A percentile compares a stretch with the other conserved stretches of the same genome.
phyloP scores from a whole-genome alignment of 2,329 filamentous ascomycete genomes.

The Penicillium sp. region DNA sequence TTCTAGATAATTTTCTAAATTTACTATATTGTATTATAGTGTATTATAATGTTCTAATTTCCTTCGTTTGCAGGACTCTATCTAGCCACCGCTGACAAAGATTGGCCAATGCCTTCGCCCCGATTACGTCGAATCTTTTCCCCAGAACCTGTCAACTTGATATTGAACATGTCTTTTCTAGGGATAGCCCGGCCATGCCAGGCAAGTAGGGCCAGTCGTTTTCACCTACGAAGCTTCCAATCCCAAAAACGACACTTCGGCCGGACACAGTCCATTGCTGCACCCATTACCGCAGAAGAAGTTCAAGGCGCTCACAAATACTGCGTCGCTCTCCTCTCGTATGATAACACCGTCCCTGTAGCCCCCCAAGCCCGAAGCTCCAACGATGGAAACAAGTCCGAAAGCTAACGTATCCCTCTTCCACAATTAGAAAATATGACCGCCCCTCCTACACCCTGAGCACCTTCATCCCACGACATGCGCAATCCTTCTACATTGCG shows the following conservation, averaged over 20 bases:
- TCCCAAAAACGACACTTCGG: slow-evolving; percentile 26
- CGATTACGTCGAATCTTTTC: slow-evolving; percentile 18
- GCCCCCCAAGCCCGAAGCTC: background rate
- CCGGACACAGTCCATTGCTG: slow-evolving; percentile 15
- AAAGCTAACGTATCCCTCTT: background rate
- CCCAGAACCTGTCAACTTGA: slow-evolving; percentile 6
- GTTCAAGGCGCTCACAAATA: slow-evolving; percentile 56
- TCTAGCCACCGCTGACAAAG: slow-evolving; percentile 7
- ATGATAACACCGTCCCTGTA: slow-evolving; percentile 11
- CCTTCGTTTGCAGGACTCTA: background rate
- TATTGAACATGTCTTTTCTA: slow-evolving; percentile 19
- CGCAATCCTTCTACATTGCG: slow-evolving; percentile 81
- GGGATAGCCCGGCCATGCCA: slow-evolving; percentile 21
- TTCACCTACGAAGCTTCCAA: slow-evolving; percentile 6
- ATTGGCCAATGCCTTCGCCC: slow-evolving; percentile 18
- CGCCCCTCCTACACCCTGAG: slow-evolving; percentile 83
- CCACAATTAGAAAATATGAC: slow-evolving; percentile 68
- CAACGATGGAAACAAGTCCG: background rate
- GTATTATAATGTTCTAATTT: background rate
- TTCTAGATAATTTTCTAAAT: too few relatives aligned
- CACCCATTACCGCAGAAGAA: slow-evolving; percentile 40
- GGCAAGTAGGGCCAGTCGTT: slow-evolving; percentile 14
- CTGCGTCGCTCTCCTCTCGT: slow-evolving; percentile 59
- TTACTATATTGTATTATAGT: background rate
- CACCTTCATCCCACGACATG: slow-evolving; percentile 73